Evolutionary conservation across 176 grass and related monocot genomes (phyloP), one percentile per base, ranked within the genome.

Genomic region (Bothriochloa decipiens): DNA sequence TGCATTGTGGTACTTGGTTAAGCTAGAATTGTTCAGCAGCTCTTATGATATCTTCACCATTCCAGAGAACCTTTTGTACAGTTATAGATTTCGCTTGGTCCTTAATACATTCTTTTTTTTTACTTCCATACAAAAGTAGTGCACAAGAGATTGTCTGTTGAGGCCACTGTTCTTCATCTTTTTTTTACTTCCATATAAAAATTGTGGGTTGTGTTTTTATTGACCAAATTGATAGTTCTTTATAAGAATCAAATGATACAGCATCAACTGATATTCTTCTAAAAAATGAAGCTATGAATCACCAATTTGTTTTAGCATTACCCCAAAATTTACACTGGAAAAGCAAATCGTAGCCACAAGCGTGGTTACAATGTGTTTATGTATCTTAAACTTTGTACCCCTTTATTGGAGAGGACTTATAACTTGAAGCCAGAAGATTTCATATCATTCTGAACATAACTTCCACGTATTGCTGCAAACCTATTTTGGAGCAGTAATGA

Each of bases 61-160:
- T 46, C 4, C 50, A 70, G n/a, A 1, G 26, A 57, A 41, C 53
- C 84, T 76, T 8, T 7, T 46, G 39, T 41, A 45, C 4, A 72
- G 52, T 57, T 57, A 57, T 9, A n/a, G 20, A n/a, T 58, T 58
- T n/a, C 0, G 0, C 55, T 58, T 58, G 7, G 20, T n/a, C 55
- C 7, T 58, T 58, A 7, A 58, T 58, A 10, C 20, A 8, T 76
- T n/a, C 17, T 78, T 20, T 42, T 16, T 16, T 78, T 65, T 37
- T 43, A 76, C 20, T 46, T 72, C 23, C 2, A 60, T 82, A 66
- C 43, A 43, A 50, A 65, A 72, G 8, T 72, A 83, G 73, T 73
- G n/a, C 55, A 83, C 4, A 86, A 58, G 32, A 4, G 27, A 27
- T 65, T 86, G 6, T 65, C 72, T 46, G 29, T 23, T 42, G 42